Evolutionary conservation across 495 filamentous ascomycete species (phyloP).

Genomic region (Penicillium herquei): DNA sequence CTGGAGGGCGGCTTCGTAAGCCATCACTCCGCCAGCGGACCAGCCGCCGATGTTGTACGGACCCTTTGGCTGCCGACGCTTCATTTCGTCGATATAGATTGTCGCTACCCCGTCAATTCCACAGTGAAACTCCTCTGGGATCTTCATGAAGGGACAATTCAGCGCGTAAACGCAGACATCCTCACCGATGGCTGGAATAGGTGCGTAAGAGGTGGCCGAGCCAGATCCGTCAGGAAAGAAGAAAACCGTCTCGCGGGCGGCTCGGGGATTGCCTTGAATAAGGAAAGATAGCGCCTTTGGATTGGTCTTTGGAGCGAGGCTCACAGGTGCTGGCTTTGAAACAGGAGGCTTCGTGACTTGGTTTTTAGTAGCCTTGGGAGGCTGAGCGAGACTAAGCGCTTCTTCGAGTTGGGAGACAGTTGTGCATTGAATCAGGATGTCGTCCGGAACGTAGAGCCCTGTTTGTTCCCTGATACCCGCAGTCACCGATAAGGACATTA

Average conservation of each 20-base stretch:
- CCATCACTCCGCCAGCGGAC: slow-evolving; percentile 48
- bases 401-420: too few species aligned
- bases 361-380: too few species aligned
- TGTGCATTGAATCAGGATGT: too few species aligned
- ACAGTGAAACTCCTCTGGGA: slow-evolving; percentile 44
- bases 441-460: too few species aligned
- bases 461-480: too few species aligned
- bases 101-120: slow-evolving; percentile 32
- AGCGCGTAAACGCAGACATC: slow-evolving; percentile 56
- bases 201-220: slow-evolving; percentile 61
- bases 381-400: too few species aligned
- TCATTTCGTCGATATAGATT: slow-evolving; percentile 61
- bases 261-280: background rate
- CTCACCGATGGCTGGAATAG: slow-evolving; percentile 38
- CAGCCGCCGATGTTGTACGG: slow-evolving; percentile 67
- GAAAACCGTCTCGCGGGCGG: slow-evolving; percentile 54
- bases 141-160: slow-evolving; percentile 63
- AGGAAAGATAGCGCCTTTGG: background rate
- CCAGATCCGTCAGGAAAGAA: slow-evolving; percentile 79
- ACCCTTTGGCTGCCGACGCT: slow-evolving; percentile 59
- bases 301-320: background rate
- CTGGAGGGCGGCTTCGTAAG: slow-evolving; percentile 38
- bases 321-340: background rate
- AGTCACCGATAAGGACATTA: too few species aligned
- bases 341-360: background rate